These are phyloP conservation scores for Aspergillus funiculosus DNA, from an alignment of 495 filamentous ascomycete genomes.

Conservation along the genomic window DNA sequence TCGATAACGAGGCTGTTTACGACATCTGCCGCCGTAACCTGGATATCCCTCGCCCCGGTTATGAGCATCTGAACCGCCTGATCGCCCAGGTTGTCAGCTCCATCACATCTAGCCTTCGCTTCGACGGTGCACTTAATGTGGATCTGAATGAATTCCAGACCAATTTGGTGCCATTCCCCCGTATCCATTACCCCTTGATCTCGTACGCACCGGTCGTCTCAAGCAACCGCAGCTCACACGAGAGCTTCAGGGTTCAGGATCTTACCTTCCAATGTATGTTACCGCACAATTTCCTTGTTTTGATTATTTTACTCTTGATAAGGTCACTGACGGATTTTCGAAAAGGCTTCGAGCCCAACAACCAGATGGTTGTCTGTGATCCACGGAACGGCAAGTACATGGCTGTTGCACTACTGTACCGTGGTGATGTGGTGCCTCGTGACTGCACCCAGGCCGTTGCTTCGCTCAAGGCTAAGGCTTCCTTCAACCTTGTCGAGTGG, in stretches of 20 bases:
- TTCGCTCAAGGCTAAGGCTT: constrained; percentile 75
- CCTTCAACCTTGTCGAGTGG: constrained; percentile 92
- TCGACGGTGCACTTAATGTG: constrained; percentile 87
- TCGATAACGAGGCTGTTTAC: constrained; percentile 91
- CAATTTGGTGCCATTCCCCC: constrained; percentile 85
- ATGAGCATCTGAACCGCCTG: constrained; percentile 83
- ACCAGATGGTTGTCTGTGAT: constrained; percentile 95
- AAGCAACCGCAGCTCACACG: constrained; percentile 73
- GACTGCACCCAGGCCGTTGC: constrained; percentile 78
- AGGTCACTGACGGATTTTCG: constrained; percentile 8
- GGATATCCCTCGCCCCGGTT: constrained; percentile 79
- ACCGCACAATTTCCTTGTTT: background rate
- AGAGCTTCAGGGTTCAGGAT: constrained; percentile 86
- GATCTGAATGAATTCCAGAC: constrained; percentile 95
- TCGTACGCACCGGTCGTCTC: constrained; percentile 84
- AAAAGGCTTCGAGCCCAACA: constrained; percentile 81
- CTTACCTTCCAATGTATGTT: constrained; percentile 76
- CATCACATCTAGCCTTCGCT: constrained; percentile 84
- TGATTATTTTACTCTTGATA: constrained; percentile 24
- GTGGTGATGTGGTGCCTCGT: constrained; percentile 80
- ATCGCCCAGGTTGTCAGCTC: constrained; percentile 91
- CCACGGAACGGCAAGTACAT: constrained; percentile 92
- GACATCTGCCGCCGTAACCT: constrained; percentile 87
- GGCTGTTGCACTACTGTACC: constrained; percentile 85
- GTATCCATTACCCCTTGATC: constrained; percentile 89